Evolutionary conservation across 169 alveolate genomes (phyloP).

Genomic region (Perkinsus marinus): DNA sequence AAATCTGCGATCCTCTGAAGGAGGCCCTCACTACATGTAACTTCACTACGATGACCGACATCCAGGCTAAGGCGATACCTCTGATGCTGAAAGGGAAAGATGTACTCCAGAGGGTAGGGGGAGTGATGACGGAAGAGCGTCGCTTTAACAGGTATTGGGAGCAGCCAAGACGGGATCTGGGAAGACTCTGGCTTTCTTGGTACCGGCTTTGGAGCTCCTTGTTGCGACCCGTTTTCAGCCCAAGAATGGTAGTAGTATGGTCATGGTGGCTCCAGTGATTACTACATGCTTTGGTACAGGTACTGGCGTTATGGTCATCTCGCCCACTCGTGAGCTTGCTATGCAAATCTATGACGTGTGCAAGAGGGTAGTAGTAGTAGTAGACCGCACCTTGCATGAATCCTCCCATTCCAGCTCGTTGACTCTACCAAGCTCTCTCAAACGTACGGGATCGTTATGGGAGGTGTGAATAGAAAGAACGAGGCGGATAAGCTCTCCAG

Average conservation of each 20-base stretch:
- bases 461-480: slow-evolving; percentile 90
- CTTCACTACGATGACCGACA: slow-evolving; percentile 82
- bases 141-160: neutral
- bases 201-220: slow-evolving; percentile 90
- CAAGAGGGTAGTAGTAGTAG: slow-evolving; percentile 75
- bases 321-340: slow-evolving; percentile 97
- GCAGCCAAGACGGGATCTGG: slow-evolving; percentile 76
- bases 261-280: slow-evolving; percentile 4
- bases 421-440: slow-evolving; percentile 31
- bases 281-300: neutral
- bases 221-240: slow-evolving; percentile 82
- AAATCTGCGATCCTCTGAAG: slow-evolving; percentile 74
- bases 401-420: neutral
- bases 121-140: slow-evolving; percentile 60
- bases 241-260: slow-evolving; percentile 81
- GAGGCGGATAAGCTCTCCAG: slow-evolving; percentile 88
- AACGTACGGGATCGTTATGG: slow-evolving; percentile 93
- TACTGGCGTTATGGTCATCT: slow-evolving; percentile 43
- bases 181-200: slow-evolving; percentile 92
- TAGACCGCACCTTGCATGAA: slow-evolving; percentile 34
- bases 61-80: slow-evolving; percentile 93
- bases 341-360: slow-evolving; percentile 86
- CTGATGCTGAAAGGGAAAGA: slow-evolving; percentile 90
- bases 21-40: slow-evolving; percentile 71
- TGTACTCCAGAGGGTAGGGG: slow-evolving; percentile 94